Percentiles rank a stretch among this genome's conserved stretches.
Evolutionary conservation across 805 yeast species (phyloP).

Genomic region (Schwanniomyces sp.): DNA sequence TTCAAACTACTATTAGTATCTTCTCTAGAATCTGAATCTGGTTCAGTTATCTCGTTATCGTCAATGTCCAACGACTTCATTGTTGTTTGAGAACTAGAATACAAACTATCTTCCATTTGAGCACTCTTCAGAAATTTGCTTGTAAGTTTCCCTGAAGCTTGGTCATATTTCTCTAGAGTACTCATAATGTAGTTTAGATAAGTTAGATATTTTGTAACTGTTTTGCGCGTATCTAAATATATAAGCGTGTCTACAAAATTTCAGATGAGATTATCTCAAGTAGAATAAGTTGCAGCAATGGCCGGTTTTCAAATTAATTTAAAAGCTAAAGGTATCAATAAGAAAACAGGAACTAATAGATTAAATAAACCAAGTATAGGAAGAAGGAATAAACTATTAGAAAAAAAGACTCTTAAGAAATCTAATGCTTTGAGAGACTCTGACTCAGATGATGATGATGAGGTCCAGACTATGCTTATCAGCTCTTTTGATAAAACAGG

Average conservation of each 20-base stretch:
- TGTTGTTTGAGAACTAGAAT: constrained; percentile 1
- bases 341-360: constrained; percentile 1
- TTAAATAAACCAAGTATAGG: background rate
- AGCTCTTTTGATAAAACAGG: constrained; percentile 23
- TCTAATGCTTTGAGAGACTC: constrained; percentile 7
- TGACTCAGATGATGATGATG: constrained; percentile 20
- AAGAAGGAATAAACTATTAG: background rate
- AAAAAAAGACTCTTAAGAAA: background rate
- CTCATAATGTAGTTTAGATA: background rate
- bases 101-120: background rate
- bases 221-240: background rate
- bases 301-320: constrained; percentile 20
- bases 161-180: background rate
- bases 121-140: background rate
- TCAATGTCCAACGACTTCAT: constrained; percentile 1
- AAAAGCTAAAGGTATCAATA: constrained; percentile 12
- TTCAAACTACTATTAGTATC: background rate
- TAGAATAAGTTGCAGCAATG: constrained; percentile 8
- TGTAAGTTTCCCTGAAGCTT: background rate
- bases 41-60: constrained; percentile 11
- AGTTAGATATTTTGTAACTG: background rate
- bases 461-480: constrained; percentile 14
- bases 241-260: background rate
- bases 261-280: background rate
- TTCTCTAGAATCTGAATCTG: constrained; percentile 3